Conservation (phyloP, 2,329 filamentous ascomycete species). For the Tolypocladium inflatum region DNA sequence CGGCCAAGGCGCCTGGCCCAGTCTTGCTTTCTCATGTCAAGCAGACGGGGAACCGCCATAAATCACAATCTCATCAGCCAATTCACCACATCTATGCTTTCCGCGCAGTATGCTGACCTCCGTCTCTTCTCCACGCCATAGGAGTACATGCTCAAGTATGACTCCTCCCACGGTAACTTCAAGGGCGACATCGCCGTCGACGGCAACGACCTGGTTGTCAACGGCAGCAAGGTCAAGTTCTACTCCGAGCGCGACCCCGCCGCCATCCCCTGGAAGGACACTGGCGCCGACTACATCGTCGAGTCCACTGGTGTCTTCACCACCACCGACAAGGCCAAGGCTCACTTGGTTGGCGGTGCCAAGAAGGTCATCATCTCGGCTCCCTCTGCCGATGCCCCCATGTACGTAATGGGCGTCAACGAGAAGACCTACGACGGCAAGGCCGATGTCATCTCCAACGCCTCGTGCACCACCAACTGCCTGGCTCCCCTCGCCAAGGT, state of each 20-base stretch:
- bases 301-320: constrained; percentile 99
- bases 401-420: constrained; percentile 99
- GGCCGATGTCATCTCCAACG: constrained; percentile 94
- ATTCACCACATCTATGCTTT: not conserved
- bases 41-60: not conserved
- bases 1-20: not conserved
- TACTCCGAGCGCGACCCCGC: constrained; percentile 87
- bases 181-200: constrained; percentile 78
- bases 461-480: constrained; percentile 99
- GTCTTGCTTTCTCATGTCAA: not conserved
- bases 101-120: not conserved
- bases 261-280: constrained; percentile 81
- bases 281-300: constrained; percentile 86
- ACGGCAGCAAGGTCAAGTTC: constrained; percentile 93
- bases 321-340: constrained; percentile 90
- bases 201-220: constrained; percentile 67
- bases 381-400: constrained; percentile 90
- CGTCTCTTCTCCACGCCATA: constrained; percentile 24
- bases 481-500: constrained; percentile 98
- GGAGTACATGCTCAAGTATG: constrained; percentile 99
- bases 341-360: constrained; percentile 91
- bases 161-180: constrained; percentile 94
- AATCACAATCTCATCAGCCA: not conserved
- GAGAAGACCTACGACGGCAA: constrained; percentile 85
- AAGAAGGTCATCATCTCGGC: constrained; percentile 97